phyloP scores from a whole-genome alignment of 495 filamentous ascomycete genomes.

The Friedmanniomyces endolithicus region DNA sequence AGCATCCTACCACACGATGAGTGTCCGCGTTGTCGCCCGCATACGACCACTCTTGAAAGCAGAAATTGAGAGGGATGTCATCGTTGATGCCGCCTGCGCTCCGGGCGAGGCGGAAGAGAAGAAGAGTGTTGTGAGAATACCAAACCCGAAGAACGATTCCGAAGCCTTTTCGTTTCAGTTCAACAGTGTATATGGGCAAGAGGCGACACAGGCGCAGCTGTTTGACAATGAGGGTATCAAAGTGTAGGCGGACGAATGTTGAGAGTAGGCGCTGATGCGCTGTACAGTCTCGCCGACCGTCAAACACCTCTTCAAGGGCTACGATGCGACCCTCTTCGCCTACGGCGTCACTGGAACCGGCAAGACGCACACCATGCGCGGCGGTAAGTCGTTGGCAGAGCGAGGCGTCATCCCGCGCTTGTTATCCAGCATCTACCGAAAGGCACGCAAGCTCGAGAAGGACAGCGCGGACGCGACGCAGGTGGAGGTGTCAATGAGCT shows the following conservation, averaged over 20 bases:
- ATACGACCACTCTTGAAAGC: constrained; percentile 75
- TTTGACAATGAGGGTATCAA: constrained; percentile 61
- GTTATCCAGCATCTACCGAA: constrained; percentile 73
- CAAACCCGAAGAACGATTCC: constrained; percentile 81
- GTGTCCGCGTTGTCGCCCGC: constrained; percentile 76
- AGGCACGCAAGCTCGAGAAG: constrained; percentile 75
- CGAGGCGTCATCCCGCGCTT: constrained; percentile 84
- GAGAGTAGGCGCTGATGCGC: constrained; percentile 21
- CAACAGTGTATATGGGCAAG: constrained; percentile 77
- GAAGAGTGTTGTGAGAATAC: constrained; percentile 68
- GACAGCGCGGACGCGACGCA: constrained; percentile 61
- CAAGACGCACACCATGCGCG: constrained; percentile 97
- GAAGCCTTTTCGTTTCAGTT: constrained; percentile 93
- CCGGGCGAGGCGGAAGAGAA: constrained; percentile 38
- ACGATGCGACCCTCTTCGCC: constrained; percentile 89
- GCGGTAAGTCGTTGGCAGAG: constrained; percentile 77
- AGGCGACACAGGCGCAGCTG: constrained; percentile 67
- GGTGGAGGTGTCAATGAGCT: constrained; percentile 71
- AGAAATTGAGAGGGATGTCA: constrained; percentile 72
- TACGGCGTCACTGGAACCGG: constrained; percentile 94
- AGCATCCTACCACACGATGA: constrained; percentile 33
- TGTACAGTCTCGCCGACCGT: constrained; percentile 52
- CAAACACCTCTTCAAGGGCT: constrained; percentile 85
- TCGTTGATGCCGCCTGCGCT: constrained; percentile 47
- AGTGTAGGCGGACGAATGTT: constrained; percentile 21